phyloP scores from a whole-genome alignment of 306 rosid genomes.

The Betula pendula region DNA sequence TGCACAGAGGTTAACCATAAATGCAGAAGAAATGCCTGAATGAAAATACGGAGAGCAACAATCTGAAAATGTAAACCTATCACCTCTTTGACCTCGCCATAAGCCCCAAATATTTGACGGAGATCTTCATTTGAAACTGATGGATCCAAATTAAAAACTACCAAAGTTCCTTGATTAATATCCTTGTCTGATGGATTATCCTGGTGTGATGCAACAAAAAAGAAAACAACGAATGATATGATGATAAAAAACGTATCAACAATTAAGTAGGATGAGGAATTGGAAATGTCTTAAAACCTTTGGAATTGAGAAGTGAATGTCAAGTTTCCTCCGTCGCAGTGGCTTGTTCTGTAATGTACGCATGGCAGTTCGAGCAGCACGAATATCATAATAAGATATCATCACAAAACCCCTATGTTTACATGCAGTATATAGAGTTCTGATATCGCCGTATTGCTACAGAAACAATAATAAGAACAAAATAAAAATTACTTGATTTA shows the following conservation, averaged over 20 bases:
- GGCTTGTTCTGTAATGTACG: conserved; percentile 92
- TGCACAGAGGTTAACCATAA: conserved; percentile 19
- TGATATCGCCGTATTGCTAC: conserved; percentile 95
- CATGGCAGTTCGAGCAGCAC: conserved; percentile 98
- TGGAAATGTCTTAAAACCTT: conserved; percentile 51
- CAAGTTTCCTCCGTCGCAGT: conserved; percentile 91
- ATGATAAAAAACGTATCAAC: conserved; percentile 17
- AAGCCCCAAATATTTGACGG: conserved; percentile 92
- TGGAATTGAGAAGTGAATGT: conserved; percentile 97
- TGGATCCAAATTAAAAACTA: conserved; percentile 93
- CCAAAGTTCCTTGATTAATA: conserved; percentile 96
- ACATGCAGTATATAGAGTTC: conserved; percentile 97
- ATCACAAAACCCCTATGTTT: conserved; percentile 98
- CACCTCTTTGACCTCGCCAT: conserved; percentile 99
- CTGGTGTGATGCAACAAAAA: conserved; percentile 39
- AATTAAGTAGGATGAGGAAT: conserved; percentile 14
- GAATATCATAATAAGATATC: conserved; percentile 98
- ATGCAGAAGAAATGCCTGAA: background rate
- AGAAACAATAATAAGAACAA: conserved; percentile 11
- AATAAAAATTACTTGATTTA: background rate
- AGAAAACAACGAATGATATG: conserved; percentile 15
- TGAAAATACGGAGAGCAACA: background rate
- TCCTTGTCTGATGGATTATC: conserved; percentile 99
- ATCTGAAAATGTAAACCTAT: conserved; percentile 17
- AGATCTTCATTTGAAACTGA: conserved; percentile 96